Evolutionary conservation across 2,329 filamentous ascomycete genomes (phyloP), one percentile per base, ranked within the genome.

Genomic region (Botrytis squamosa): DNA sequence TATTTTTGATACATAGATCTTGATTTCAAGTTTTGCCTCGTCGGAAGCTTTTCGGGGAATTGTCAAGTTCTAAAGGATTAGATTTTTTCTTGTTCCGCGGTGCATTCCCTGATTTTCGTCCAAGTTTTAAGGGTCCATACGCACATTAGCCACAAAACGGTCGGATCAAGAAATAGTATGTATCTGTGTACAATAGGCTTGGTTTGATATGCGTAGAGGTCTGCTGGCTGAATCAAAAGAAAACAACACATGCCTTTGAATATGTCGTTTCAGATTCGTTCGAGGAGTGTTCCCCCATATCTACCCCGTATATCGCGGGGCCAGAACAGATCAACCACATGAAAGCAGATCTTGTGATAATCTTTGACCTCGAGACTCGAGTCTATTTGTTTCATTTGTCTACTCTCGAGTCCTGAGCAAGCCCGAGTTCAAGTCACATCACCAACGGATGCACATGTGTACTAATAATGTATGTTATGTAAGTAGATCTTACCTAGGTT

Each of bases 341-440:
- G 46, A 55, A 68, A 40, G 22, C 40, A 68, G 65, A 68, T 68
- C 65, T 68, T 55, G 65, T 68, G 65, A 68, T 68, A n/a, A 55
- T 14, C 36, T 57, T 55, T 55, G 65, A 20, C 46, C 65, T 67
- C 33, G 46, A 68, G 46, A 66, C 64, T 52, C 44, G 22, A 66
- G 44, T 5, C 29, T 65, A 46, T 22, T 18, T 18, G 29, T 46
- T 64, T 52, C 52, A 63, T 29, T 42, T 2, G 25, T 40, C 38
- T 29, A 22, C 42, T 36, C 16, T n/a, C 8, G 44, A 49, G 29
- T n/a, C 33, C 46, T n/a, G 22, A 40, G 33, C 22, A 68, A 68
- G 46, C 65, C 65, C 65, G 65, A 68, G 65, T 40, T 68, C 36
- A 55, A 29, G 46, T 68, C 46, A 40, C 33, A 40, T 68, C 65